These are phyloP conservation scores for Mycena capillaripes DNA, from an alignment of 768 basidiomycete genomes.

Conservation along the genomic window DNA sequence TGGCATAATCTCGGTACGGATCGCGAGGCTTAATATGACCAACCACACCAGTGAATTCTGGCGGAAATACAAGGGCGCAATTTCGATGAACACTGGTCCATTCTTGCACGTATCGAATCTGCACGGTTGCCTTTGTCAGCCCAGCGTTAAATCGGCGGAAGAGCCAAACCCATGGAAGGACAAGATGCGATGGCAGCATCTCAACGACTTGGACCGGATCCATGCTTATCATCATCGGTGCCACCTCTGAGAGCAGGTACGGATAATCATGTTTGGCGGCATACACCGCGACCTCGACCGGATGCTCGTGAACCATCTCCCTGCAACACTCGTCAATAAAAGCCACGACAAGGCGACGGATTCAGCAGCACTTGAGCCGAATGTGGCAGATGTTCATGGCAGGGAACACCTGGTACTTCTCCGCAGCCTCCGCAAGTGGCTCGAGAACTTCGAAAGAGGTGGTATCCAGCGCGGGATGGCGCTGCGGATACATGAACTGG, in stretches of 20 bases:
- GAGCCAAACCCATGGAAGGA: constrained; percentile 4
- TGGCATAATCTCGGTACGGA: background rate
- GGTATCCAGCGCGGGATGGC: constrained; percentile 33
- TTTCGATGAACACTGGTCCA: background rate
- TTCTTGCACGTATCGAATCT: constrained; percentile 20
- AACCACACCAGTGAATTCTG: background rate
- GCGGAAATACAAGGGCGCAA: background rate
- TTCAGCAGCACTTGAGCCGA: background rate
- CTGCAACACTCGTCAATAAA: background rate
- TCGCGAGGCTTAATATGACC: background rate
- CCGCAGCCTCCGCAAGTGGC: constrained; percentile 33
- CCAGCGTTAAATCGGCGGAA: background rate
- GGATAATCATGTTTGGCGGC: constrained; percentile 26
- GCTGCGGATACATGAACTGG: constrained; percentile 36
- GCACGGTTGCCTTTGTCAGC: background rate
- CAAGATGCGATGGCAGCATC: background rate
- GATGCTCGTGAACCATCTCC: constrained; percentile 22
- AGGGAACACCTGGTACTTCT: constrained; percentile 37
- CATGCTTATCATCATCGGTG: constrained; percentile 25
- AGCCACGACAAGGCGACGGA: too few species aligned
- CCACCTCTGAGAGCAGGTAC: constrained; percentile 13
- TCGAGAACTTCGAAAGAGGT: constrained; percentile 26
- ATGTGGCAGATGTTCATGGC: constrained; percentile 33
- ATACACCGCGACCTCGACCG: constrained; percentile 7
- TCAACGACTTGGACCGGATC: background rate